These are phyloP conservation scores for Boletales sp. DNA, from an alignment of 768 basidiomycete genomes.

Conservation along the genomic window DNA sequence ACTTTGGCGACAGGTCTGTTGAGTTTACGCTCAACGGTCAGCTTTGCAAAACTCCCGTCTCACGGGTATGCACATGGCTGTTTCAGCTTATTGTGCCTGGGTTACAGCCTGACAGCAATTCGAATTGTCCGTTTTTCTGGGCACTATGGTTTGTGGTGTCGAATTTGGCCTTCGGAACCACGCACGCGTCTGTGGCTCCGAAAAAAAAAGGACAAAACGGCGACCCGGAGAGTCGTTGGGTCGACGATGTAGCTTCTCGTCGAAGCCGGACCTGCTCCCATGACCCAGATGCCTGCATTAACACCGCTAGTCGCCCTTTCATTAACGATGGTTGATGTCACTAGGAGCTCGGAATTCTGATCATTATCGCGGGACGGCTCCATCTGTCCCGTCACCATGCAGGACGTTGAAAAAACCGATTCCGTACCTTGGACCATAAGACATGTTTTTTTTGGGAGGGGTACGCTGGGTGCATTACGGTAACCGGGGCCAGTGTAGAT, in stretches of 20 bases:
- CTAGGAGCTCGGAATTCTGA: background rate
- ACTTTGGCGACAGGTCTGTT: background rate
- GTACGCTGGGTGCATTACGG: background rate
- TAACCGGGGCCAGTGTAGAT: background rate
- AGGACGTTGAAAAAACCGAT: background rate
- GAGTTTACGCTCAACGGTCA: background rate
- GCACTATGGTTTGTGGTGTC: background rate
- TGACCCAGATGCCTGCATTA: background rate
- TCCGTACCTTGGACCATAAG: background rate
- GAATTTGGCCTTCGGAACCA: background rate
- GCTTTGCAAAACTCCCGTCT: background rate
- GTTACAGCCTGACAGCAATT: background rate
- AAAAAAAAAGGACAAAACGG: background rate
- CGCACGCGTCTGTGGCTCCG: slow-evolving; percentile 1
- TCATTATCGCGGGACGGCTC: slow-evolving; percentile 1
- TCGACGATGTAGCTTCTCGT: background rate
- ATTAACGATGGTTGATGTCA: background rate
- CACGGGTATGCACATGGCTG: no score
- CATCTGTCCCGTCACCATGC: background rate
- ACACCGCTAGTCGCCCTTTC: background rate
- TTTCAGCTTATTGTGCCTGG: background rate
- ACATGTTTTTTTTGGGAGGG: background rate
- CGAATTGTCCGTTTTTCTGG: background rate
- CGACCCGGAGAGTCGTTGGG: slow-evolving; percentile 1
- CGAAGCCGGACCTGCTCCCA: background rate